Evolutionary conservation across 805 yeast genomes (phyloP).

Genomic region (Metschnikowia vanudenii): DNA sequence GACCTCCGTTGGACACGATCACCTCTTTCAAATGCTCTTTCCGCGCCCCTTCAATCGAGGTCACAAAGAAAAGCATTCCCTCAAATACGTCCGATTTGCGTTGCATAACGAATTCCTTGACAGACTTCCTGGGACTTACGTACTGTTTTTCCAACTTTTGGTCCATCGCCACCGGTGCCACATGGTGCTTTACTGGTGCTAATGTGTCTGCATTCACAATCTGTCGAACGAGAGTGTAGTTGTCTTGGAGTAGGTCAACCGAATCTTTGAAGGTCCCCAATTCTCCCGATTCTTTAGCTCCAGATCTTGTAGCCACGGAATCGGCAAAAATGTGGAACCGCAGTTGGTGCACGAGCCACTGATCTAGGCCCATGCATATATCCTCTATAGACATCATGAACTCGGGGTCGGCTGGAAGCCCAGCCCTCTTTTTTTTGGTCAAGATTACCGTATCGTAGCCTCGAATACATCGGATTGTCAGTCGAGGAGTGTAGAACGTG

Average conservation of each 20-base stretch:
- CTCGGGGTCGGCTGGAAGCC: slow-evolving; percentile 9
- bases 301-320: too few relatives aligned
- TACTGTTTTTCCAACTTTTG: slow-evolving; percentile 1
- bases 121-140: slow-evolving; percentile 6
- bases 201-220: not conserved
- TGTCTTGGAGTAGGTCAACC: slow-evolving; percentile 21
- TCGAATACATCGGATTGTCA: slow-evolving; percentile 49
- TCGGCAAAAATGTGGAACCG: slow-evolving; percentile 21
- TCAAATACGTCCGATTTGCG: slow-evolving; percentile 9
- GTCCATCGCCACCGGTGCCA: not conserved
- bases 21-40: slow-evolving; percentile 31
- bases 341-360: slow-evolving; percentile 41
- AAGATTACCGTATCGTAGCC: slow-evolving; percentile 54
- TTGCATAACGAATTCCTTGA: not conserved
- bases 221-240: slow-evolving; percentile 9
- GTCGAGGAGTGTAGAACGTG: slow-evolving; percentile 21
- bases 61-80: slow-evolving; percentile 34
- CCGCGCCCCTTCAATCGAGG: slow-evolving; percentile 34
- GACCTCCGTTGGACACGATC: slow-evolving; percentile 45
- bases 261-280: too few relatives aligned
- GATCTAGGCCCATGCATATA: slow-evolving; percentile 39
- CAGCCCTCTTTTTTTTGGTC: slow-evolving; percentile 23
- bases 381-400: slow-evolving; percentile 28
- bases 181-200: not conserved
- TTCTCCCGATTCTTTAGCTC: too few relatives aligned